Evolutionary conservation across 1,284 basidiomycete species (phyloP).

Genomic region (Cystobasidiaceae sp.): DNA sequence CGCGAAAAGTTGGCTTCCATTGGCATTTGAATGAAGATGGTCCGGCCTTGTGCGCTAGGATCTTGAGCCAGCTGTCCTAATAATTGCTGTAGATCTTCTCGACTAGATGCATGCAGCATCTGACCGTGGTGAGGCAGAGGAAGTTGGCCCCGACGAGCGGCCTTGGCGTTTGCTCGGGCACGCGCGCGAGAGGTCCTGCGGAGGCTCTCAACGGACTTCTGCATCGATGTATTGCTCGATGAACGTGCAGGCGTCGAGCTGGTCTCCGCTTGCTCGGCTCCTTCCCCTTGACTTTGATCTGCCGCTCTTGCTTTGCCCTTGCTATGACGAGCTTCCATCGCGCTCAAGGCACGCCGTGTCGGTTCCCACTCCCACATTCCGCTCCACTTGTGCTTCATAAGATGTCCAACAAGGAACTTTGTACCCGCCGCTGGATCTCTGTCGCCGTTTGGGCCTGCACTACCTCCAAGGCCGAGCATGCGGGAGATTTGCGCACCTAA

Average conservation of each 20-base stretch:
- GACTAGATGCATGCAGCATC: neutral
- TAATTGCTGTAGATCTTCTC: constrained; percentile 13
- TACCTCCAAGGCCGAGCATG: neutral
- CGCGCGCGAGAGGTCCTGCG: neutral
- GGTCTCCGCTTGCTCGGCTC: too few relatives aligned
- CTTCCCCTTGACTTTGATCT: neutral
- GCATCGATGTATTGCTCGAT: neutral
- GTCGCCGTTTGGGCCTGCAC: neutral
- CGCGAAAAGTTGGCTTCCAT: neutral
- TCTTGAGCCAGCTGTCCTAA: constrained; percentile 4
- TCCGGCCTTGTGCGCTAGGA: constrained; percentile 4
- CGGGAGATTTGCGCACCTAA: neutral
- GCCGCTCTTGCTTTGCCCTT: constrained; percentile 2
- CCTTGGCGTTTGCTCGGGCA: neutral
- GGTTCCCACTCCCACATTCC: constrained; percentile 29
- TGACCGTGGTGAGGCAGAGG: neutral
- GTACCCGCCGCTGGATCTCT: constrained; percentile 1
- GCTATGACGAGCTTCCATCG: neutral
- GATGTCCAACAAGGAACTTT: constrained; percentile 13
- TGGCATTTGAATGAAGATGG: constrained; percentile 9
- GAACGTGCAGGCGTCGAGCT: too few relatives aligned
- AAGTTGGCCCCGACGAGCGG: neutral
- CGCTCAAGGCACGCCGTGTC: constrained; percentile 1
- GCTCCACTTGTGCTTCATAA: constrained; percentile 17
- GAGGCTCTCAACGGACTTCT: constrained; percentile 18